Conservation (phyloP, 169 alveolate genomes). For the Plasmodium reichenowi region DNA sequence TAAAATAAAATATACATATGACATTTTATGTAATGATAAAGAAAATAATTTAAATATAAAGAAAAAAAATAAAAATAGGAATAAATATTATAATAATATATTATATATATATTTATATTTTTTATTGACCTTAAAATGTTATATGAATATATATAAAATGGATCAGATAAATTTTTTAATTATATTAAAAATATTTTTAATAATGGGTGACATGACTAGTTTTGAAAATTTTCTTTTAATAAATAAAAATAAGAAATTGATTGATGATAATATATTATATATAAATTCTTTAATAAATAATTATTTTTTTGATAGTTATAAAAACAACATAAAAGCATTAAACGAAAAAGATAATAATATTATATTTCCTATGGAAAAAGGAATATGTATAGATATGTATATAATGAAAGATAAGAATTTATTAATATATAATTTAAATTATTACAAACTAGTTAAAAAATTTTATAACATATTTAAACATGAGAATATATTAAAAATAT, state of each 20-base stretch:
- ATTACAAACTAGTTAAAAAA: conserved; percentile 31
- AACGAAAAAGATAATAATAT: too few relatives aligned
- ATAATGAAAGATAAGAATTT: conserved; percentile 11
- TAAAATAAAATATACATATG: neutral
- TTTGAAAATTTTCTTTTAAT: conserved; percentile 16
- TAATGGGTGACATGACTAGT: conserved; percentile 26
- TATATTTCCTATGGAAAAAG: neutral
- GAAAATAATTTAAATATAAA: too few relatives aligned
- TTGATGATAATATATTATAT: conserved; percentile 4
- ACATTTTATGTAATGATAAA: too few relatives aligned
- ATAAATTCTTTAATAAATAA: conserved; percentile 51
- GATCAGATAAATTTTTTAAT: conserved; percentile 48
- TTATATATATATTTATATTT: conserved; percentile 44
- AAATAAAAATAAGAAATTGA: neutral
- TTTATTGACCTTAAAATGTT: conserved; percentile 28
- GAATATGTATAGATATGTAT: conserved; percentile 36
- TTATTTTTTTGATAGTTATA: neutral
- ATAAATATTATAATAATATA: neutral
- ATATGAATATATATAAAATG: conserved; percentile 25
- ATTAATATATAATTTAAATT: conserved; percentile 49
- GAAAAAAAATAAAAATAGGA: neutral
- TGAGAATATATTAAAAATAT: conserved; percentile 9
- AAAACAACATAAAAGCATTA: neutral
- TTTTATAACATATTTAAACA: conserved; percentile 10
- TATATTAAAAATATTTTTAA: conserved; percentile 30